phyloP scores from a whole-genome alignment of 345 rosid genomes.

The Abelmoschus esculentus region DNA sequence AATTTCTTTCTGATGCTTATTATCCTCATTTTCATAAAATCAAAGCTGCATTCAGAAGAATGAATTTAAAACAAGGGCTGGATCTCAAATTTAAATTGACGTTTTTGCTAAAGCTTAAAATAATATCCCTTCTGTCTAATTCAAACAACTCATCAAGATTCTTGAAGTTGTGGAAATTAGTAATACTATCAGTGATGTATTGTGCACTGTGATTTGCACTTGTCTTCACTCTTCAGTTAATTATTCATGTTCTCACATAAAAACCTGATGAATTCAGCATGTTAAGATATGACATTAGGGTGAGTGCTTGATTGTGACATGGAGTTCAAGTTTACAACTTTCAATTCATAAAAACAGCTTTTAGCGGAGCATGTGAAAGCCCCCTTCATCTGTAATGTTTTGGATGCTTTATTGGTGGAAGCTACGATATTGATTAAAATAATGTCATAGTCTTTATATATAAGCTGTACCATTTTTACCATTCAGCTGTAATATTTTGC shows the following conservation, averaged over 20 bases:
- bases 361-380: too few species aligned
- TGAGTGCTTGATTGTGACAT: too few species aligned
- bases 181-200: too few species aligned
- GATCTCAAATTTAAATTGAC: not conserved
- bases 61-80: not conserved
- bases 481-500: constrained; percentile 4
- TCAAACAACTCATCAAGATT: not conserved
- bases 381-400: not conserved
- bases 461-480: not conserved
- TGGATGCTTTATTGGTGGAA: not conserved
- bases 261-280: too few species aligned
- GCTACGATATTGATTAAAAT: not conserved
- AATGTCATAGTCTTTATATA: not conserved
- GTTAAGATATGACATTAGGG: too few species aligned
- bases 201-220: too few species aligned
- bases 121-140: not conserved
- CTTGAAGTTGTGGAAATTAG: not conserved
- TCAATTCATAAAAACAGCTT: too few species aligned
- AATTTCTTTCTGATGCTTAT: too few species aligned
- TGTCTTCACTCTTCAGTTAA: too few species aligned
- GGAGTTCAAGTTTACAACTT: too few species aligned
- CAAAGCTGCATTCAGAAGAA: not conserved
- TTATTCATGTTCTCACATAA: too few species aligned
- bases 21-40: not conserved
- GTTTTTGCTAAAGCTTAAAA: not conserved